phyloP scores from a whole-genome alignment of 2,329 filamentous ascomycete genomes.

The Xylariomycetidae sp. region DNA sequence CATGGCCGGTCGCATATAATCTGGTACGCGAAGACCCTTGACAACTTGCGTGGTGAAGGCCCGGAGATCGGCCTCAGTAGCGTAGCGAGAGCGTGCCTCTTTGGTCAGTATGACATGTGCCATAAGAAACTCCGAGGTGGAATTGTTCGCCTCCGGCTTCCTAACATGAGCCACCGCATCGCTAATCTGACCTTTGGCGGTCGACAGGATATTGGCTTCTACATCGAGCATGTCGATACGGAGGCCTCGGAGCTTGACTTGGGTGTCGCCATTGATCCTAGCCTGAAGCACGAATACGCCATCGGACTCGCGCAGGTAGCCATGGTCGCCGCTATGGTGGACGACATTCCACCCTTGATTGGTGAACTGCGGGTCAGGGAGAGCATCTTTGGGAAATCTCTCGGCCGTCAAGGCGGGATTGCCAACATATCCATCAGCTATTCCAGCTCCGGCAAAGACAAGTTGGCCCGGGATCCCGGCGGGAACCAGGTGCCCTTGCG shows the following conservation, averaged over 20 bases:
- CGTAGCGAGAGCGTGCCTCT: too few relatives aligned
- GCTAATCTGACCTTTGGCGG: constrained; percentile 2
- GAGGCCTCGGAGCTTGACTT: constrained; percentile 36
- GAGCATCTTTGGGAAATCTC: constrained; percentile 17
- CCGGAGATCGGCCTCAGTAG: constrained; percentile 1
- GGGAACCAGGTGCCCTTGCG: constrained; percentile 2
- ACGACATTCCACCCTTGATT: constrained; percentile 17
- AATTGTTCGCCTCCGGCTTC: neutral
- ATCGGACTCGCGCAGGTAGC: constrained; percentile 21
- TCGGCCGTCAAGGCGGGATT: constrained; percentile 12
- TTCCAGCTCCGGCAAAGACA: constrained; percentile 7
- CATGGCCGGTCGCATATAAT: constrained; percentile 30
- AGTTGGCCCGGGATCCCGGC: constrained; percentile 13
- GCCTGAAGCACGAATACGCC: constrained; percentile 29
- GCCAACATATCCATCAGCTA: constrained; percentile 28
- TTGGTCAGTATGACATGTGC: constrained; percentile 18
- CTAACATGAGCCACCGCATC: constrained; percentile 5
- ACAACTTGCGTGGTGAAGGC: constrained; percentile 11
- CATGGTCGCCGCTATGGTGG: constrained; percentile 35
- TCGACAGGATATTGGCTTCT: constrained; percentile 7
- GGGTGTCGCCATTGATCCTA: constrained; percentile 32
- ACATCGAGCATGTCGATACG: constrained; percentile 42
- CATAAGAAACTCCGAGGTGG: constrained; percentile 15
- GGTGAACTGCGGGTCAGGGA: neutral
- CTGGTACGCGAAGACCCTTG: constrained; percentile 20